Percentiles rank a stretch among this genome's conserved stretches.
Evolutionary conservation across 148 eudicot species (phyloP).

Genomic region (Drosera capensis): DNA sequence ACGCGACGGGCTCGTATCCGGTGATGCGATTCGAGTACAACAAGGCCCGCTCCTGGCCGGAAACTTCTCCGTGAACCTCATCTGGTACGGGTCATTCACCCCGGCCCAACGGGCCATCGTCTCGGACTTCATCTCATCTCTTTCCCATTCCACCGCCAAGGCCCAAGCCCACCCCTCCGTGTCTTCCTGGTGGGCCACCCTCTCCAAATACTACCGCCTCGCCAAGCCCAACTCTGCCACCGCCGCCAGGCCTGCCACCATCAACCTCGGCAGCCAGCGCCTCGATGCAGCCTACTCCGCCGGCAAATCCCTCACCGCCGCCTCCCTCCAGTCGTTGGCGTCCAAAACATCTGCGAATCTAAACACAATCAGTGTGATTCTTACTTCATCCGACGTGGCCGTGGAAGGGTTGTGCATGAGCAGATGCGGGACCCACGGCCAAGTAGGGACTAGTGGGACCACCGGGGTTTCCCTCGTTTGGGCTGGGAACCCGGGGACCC

Average conservation of each 20-base stretch:
- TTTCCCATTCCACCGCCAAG: constrained; percentile 7
- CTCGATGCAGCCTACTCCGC: background rate
- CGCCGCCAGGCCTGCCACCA: background rate
- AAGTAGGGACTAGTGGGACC: no score
- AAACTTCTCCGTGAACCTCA: constrained; percentile 1
- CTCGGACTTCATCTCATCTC: constrained; percentile 29
- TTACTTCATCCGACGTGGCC: constrained; percentile 7
- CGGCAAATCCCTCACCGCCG: constrained; percentile 3
- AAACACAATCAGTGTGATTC: constrained; percentile 7
- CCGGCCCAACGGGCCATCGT: constrained; percentile 10
- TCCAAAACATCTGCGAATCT: constrained; percentile 1
- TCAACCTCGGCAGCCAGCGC: background rate
- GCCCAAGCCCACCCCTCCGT: background rate
- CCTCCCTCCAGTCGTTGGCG: constrained; percentile 3
- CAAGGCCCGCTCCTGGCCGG: background rate
- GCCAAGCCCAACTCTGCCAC: constrained; percentile 3
- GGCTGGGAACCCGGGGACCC: no score
- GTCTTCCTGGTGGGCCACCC: constrained; percentile 5
- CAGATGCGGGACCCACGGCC: background rate
- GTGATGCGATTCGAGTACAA: no score
- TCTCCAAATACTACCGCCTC: constrained; percentile 17
- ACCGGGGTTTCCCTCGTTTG: background rate
- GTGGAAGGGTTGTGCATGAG: constrained; percentile 6
- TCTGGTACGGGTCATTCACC: constrained; percentile 2
- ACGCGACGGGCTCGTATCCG: no score